These are phyloP conservation scores for Marchantia paleacea DNA, from an alignment of 225 moss, liverwort and hornwort genomes.

Conservation along the genomic window DNA sequence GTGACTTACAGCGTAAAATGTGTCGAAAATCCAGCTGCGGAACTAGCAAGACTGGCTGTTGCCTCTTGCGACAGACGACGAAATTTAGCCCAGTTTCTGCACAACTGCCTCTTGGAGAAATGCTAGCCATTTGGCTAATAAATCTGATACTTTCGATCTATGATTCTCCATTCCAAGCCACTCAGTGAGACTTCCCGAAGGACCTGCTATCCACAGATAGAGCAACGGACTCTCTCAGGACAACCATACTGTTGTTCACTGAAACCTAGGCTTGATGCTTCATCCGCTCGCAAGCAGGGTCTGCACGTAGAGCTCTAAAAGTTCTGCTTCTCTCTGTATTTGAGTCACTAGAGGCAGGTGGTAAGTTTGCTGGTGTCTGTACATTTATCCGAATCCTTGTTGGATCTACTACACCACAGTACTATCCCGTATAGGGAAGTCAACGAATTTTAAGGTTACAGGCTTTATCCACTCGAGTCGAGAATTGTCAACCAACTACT, in stretches of 20 bases:
- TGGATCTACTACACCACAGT: background rate
- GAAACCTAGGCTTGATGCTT: background rate
- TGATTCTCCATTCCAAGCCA: background rate
- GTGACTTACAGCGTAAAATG: conserved; percentile 4
- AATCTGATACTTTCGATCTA: background rate
- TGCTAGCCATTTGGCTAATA: background rate
- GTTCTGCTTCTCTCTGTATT: conserved; percentile 13
- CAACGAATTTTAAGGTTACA: conserved; percentile 15
- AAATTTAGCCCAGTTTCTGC: conserved; percentile 7
- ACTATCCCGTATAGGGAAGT: background rate
- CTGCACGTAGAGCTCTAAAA: background rate
- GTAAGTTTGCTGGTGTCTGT: conserved; percentile 17
- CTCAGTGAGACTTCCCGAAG: conserved; percentile 2
- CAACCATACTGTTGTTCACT: conserved; percentile 1
- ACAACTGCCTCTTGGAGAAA: background rate
- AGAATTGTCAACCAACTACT: background rate
- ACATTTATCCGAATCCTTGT: conserved; percentile 5
- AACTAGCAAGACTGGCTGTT: background rate
- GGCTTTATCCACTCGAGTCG: conserved; percentile 2
- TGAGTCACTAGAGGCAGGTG: conserved; percentile 1
- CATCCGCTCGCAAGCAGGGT: background rate
- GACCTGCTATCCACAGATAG: background rate
- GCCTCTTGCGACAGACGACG: background rate
- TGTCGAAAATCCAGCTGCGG: background rate
- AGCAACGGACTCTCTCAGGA: background rate